These are phyloP conservation scores for Pythium myriotylum DNA, from an alignment of 352 stramenopile genomes.

Conservation along the genomic window DNA sequence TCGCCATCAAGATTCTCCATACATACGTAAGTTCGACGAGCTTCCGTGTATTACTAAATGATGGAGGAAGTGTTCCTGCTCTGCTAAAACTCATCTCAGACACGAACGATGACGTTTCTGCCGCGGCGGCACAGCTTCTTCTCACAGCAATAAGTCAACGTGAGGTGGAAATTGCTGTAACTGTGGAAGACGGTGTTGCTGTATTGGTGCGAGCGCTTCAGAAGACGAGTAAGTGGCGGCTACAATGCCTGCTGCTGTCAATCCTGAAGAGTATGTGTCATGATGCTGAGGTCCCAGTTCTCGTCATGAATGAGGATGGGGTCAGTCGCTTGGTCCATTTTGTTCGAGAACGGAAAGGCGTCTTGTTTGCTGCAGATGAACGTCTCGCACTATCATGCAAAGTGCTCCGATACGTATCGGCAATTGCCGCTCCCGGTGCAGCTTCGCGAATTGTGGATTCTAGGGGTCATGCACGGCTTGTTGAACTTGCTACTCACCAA, in stretches of 20 bases:
- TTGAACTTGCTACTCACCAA: constrained; percentile 37
- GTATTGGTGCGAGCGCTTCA: constrained; percentile 51
- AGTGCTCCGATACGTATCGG: constrained; percentile 48
- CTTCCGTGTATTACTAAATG: constrained; percentile 51
- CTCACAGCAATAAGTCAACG: constrained; percentile 41
- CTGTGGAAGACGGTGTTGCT: constrained; percentile 73
- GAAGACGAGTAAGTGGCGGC: constrained; percentile 29
- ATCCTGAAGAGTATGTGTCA: constrained; percentile 55
- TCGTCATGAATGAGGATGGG: constrained; percentile 49
- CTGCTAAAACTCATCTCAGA: constrained; percentile 46
- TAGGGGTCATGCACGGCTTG: constrained; percentile 38
- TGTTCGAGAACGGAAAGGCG: constrained; percentile 40
- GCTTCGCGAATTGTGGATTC: constrained; percentile 44
- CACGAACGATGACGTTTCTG: constrained; percentile 39
- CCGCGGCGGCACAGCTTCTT: constrained; percentile 48
- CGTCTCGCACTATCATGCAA: constrained; percentile 46
- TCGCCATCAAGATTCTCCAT: constrained; percentile 61
- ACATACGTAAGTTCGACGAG: constrained; percentile 34
- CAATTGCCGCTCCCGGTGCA: constrained; percentile 22
- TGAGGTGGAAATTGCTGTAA: constrained; percentile 66
- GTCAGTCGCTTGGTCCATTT: constrained; percentile 49
- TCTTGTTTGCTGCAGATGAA: constrained; percentile 32
- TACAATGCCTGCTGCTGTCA: constrained; percentile 53
- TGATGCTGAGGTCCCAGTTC: constrained; percentile 69
- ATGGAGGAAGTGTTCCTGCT: constrained; percentile 52